phyloP scores from a whole-genome alignment of 1,139 yeast genomes.

The Candida tetrigidarum region DNA sequence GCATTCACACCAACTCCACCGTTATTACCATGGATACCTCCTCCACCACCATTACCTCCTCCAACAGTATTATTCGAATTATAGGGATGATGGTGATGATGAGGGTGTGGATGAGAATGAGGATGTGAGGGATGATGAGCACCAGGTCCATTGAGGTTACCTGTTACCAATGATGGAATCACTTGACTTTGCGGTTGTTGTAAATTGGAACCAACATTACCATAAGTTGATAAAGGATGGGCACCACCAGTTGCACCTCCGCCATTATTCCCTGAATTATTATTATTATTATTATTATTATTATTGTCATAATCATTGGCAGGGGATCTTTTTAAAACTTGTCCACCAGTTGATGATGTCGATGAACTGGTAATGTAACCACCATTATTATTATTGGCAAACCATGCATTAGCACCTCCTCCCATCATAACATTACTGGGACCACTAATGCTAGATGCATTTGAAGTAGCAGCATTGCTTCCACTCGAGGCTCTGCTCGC shows the following conservation, averaged over 20 bases:
- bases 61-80: conserved; percentile 1
- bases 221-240: conserved; percentile 1
- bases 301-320: conserved; percentile 4
- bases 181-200: conserved; percentile 4
- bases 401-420: conserved; percentile 2
- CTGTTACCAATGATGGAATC: conserved; percentile 1
- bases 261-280: too few species aligned
- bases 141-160: not conserved
- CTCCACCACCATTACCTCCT: too few species aligned
- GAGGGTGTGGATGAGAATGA: conserved; percentile 6
- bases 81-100: conserved; percentile 8
- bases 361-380: conserved; percentile 12
- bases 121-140: conserved; percentile 7
- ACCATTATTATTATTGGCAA: conserved; percentile 1
- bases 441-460: conserved; percentile 12
- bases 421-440: conserved; percentile 3
- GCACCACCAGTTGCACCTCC: conserved; percentile 1
- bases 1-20: not conserved
- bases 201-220: not conserved
- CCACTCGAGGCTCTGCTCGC: conserved; percentile 4
- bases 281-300: conserved; percentile 6
- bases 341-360: conserved; percentile 4
- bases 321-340: not conserved
- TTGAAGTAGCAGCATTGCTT: conserved; percentile 5
- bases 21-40: not conserved